Base-by-base conservation (phyloP, 2,329 filamentous ascomycete species). In the Graphilbum fragrans region DNA sequence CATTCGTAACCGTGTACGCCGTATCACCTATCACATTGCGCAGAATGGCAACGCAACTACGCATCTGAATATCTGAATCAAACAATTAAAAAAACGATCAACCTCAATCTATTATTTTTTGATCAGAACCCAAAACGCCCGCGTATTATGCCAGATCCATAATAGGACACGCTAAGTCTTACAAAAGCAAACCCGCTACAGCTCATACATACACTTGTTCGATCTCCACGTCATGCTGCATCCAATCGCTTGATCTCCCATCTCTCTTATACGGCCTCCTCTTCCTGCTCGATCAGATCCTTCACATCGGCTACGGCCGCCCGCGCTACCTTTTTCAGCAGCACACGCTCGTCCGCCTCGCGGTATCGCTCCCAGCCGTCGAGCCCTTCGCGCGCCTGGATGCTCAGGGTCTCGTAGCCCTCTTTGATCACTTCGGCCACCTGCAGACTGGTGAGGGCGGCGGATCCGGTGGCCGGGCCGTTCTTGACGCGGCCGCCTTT, bases 381-480 rank as follows among this genome's bases (percentile, higher is more conserved):
- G 50, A 94, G 59, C 0, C 85, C 88, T 55, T 94, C 88, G 53
- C 81, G 86, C 0, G 86, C 79, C 60, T 93, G 85, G 41, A 98
- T 93, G 48, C 83, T 90, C 53, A 98, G 62, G 29, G 88, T 94
- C 60, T 96, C 90, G 55, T 96, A 96, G 0, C 92, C 92, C 58
- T 93, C 83, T 64, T 94, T 94, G 60, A 98, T 96, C 22, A 95
- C 84, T 49, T 84, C 82, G 34, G 82, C 81, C 32, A 98, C 87
- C 57, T 95, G 84, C 38, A 77, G 70, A 31, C 82, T 87, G 44
- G 85, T 94, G 45, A 95, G 64, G 45, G 75, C 72, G 50, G 58
- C 58, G 43, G 68, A 35, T 1, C 68, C 14, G 65, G 64, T 43
- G 65, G 47, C 53, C 6, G 8, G 11, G 59, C 50, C 27, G 11